phyloP scores from a whole-genome alignment of 352 stramenopile genomes.

The Phytopythium helicoides region DNA sequence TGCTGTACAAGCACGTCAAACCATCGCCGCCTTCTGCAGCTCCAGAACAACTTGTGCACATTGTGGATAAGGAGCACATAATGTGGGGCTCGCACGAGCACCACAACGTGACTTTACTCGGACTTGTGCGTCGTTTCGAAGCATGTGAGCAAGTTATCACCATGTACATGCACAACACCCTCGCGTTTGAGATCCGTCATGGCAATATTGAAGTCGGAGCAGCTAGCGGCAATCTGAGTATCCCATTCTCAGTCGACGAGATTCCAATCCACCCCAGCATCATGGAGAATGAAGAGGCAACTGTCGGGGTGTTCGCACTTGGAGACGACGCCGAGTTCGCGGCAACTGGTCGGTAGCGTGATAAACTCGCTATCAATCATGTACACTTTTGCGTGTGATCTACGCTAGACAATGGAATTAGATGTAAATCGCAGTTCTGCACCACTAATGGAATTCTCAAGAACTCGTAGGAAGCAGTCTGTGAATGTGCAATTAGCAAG shows the following conservation, averaged over 20 bases:
- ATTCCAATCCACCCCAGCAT: conserved; percentile 60
- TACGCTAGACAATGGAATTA: no score
- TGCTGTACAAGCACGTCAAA: conserved; percentile 49
- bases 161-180: conserved; percentile 59
- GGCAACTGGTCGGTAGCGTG: conserved; percentile 8
- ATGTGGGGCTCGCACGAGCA: conserved; percentile 59
- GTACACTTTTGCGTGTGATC: no score
- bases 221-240: conserved; percentile 62
- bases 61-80: conserved; percentile 51
- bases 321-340: neutral
- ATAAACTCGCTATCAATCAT: no score
- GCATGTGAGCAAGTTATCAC: conserved; percentile 61
- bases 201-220: conserved; percentile 55
- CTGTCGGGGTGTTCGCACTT: conserved; percentile 7
- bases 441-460: neutral
- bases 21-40: neutral
- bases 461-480: neutral
- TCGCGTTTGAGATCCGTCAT: conserved; percentile 66
- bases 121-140: conserved; percentile 56
- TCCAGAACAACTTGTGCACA: conserved; percentile 25
- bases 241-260: conserved; percentile 64
- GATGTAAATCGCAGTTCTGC: conserved; percentile 8
- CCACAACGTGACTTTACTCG: conserved; percentile 58
- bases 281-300: conserved; percentile 9
- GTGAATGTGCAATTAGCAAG: neutral